Evolutionary conservation across 2,329 filamentous ascomycete species (phyloP).

Genomic region (Elsinoe perseae): DNA sequence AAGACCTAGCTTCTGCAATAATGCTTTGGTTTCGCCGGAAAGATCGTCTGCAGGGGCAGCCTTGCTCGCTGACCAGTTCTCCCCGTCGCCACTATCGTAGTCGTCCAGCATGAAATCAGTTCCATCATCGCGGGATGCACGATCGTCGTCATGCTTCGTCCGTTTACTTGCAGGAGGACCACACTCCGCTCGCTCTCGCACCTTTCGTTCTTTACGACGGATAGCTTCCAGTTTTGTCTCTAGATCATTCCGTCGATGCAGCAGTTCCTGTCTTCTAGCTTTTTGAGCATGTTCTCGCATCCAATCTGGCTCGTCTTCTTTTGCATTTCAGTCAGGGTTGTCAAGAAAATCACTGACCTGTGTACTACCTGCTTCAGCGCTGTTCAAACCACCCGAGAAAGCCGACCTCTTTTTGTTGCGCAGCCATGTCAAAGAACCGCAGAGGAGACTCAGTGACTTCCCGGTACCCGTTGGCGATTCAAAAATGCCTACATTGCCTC

Average conservation of each 20-base stretch:
- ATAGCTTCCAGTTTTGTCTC: constrained; percentile 62
- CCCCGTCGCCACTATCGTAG: constrained; percentile 57
- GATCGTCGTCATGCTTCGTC: constrained; percentile 28
- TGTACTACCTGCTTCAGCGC: constrained; percentile 35
- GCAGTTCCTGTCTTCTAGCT: constrained; percentile 59
- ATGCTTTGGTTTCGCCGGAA: constrained; percentile 65
- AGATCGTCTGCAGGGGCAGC: constrained; percentile 38
- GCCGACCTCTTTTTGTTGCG: constrained; percentile 63
- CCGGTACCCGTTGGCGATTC: constrained; percentile 86
- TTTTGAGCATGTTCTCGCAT: constrained; percentile 68
- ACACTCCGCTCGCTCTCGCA: constrained; percentile 44
- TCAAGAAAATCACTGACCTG: neutral
- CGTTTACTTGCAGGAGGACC: constrained; percentile 44
- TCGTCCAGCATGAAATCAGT: constrained; percentile 69
- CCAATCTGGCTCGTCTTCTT: constrained; percentile 71
- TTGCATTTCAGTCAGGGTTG: neutral
- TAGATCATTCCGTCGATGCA: constrained; percentile 60
- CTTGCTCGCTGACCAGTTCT: constrained; percentile 21
- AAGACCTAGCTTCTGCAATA: constrained; percentile 56
- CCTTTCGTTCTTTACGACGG: constrained; percentile 54
- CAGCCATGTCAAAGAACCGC: constrained; percentile 84
- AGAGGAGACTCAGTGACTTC: constrained; percentile 88
- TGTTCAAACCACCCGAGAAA: constrained; percentile 48
- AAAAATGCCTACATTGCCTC: constrained; percentile 76
- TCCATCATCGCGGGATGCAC: constrained; percentile 43